Evolutionary conservation across 805 yeast species (phyloP), one percentile per base, ranked within the genome.

Genomic region (Myxozyma melibiosi): DNA sequence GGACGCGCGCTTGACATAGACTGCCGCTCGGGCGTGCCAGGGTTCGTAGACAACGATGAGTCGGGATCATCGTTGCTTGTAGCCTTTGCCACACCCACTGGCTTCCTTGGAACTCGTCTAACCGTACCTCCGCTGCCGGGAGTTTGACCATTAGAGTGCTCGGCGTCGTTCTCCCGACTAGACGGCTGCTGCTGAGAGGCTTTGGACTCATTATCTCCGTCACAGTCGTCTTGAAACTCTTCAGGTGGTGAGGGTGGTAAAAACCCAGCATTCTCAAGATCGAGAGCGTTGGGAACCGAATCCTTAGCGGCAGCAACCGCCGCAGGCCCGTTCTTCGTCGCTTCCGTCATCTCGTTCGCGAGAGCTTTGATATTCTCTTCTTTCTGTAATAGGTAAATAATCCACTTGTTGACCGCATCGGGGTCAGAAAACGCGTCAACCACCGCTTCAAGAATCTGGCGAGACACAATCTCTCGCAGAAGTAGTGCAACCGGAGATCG

Each of bases 351-450:
- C 27, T 48, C 51, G 14, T 42, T 45, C 14, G 63, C 63, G 14
- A 59, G 37, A 4, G 48, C 62, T 37, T 59, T 42, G 7, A 59
- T 52, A 40, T 51, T 59, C 30, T 59, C 61, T 30, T 59, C 63
- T 34, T 48, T 55, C 24, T 59, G 63, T 31, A 59, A 44, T 20
- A 64, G 51, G 16, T 50, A 41, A 33, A 65, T 51, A 35, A 65
- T 65, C 58, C 66, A 56, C 14, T 43, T 46, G 40, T 64, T 65
- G 7, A 65, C 58, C 25, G 56, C 46, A 45, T 59, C 63, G 11
- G 67, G 65, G 41, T 64, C 63, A 11, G 62, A 60, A 20, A 65
- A 48, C 42, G 62, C 27, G 8, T 62, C 59, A n/a, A 65, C 63
- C 2, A 42, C 33, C 3, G 60, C 44, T 43, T 53, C 62, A 18